Percentiles rank a stretch among this genome's conserved stretches.
Evolutionary conservation across 2,329 filamentous ascomycete species (phyloP).

Genomic region (Xylaria sp.): DNA sequence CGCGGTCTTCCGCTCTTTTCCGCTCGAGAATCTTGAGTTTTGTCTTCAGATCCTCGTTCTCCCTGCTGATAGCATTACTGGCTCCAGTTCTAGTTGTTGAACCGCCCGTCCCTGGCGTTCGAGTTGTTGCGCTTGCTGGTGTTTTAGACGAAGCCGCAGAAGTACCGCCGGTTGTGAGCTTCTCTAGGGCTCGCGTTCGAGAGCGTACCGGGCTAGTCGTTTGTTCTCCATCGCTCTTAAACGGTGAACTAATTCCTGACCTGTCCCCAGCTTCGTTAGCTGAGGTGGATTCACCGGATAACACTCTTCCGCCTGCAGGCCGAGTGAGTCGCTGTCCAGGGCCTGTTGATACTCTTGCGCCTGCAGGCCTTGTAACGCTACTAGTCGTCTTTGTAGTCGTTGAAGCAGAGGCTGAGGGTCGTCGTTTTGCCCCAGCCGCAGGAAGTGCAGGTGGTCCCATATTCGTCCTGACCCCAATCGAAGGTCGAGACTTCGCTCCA

Average conservation of each 20-base stretch:
- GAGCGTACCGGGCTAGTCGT: conserved; percentile 61
- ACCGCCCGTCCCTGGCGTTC: conserved; percentile 46
- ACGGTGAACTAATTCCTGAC: conserved; percentile 57
- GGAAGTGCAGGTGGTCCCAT: conserved; percentile 73
- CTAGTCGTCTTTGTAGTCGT: conserved; percentile 49
- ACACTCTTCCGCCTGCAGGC: conserved; percentile 54
- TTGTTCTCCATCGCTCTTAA: conserved; percentile 63
- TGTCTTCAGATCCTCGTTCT: conserved; percentile 87
- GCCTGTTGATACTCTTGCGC: conserved; percentile 53
- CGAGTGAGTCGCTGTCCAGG: conserved; percentile 53
- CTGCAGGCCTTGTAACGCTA: conserved; percentile 52
- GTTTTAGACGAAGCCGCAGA: conserved; percentile 50
- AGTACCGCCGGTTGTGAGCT: conserved; percentile 54
- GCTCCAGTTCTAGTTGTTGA: conserved; percentile 55
- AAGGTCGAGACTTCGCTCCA: conserved; percentile 63
- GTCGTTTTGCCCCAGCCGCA: conserved; percentile 55
- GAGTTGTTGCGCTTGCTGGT: conserved; percentile 42
- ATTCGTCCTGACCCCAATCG: conserved; percentile 67
- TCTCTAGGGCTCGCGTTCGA: conserved; percentile 64
- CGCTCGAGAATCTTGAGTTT: conserved; percentile 89
- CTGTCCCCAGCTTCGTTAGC: conserved; percentile 55
- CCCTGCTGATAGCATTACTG: conserved; percentile 65
- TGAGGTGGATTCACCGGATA: conserved; percentile 60
- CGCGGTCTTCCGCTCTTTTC: conserved; percentile 84
- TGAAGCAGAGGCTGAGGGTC: conserved; percentile 57